Conservation (phyloP, 1,284 basidiomycete species). For the Trichosporon sp. region DNA sequence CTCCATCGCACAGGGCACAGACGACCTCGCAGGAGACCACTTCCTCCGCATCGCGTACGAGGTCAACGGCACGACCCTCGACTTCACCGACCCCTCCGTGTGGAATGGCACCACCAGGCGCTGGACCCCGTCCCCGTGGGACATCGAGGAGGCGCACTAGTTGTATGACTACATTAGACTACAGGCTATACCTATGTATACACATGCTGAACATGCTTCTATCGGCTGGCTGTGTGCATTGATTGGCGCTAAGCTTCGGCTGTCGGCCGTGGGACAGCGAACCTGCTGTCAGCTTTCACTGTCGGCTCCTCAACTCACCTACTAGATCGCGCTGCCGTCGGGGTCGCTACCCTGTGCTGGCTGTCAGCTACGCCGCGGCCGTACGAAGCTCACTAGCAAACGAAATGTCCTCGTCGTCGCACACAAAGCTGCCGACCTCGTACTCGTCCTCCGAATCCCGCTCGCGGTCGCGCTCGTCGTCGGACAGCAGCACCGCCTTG, state of each 20-base stretch:
- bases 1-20: constrained; percentile 12
- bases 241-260: too few species aligned
- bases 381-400: constrained; percentile 25
- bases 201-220: not conserved
- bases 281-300: not conserved
- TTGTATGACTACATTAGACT: not conserved
- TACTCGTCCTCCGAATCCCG: constrained; percentile 40
- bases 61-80: constrained; percentile 28
- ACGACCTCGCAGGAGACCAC: constrained; percentile 24
- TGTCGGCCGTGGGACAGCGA: too few species aligned
- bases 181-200: not conserved
- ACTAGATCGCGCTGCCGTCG: constrained; percentile 11
- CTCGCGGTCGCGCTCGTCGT: constrained; percentile 36
- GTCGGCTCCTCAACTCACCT: not conserved
- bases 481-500: constrained; percentile 37
- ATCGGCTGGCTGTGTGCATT: too few species aligned
- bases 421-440: constrained; percentile 44
- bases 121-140: constrained; percentile 6
- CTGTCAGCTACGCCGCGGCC: not conserved
- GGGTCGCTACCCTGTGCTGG: constrained; percentile 11
- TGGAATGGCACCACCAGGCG: constrained; percentile 12
- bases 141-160: not conserved
- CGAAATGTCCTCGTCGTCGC: constrained; percentile 35
- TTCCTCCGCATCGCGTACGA: constrained; percentile 35
- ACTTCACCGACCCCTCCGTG: constrained; percentile 29